phyloP scores from a whole-genome alignment of 495 filamentous ascomycete genomes.

The Aspergillus affinis region DNA sequence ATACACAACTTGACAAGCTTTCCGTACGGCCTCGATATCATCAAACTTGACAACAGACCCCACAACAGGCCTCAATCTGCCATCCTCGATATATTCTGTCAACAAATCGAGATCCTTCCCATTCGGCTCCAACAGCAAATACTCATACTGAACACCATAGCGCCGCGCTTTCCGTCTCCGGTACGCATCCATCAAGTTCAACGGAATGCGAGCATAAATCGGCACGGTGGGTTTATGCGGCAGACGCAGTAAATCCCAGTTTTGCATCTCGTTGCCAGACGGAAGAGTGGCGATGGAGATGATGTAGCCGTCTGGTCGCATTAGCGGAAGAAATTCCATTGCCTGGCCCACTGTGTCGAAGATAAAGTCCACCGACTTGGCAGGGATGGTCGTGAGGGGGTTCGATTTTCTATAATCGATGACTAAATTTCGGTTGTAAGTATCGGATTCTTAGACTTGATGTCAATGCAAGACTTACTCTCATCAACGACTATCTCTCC shows the following conservation, averaged over 20 bases:
- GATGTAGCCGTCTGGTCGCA: conserved; percentile 18
- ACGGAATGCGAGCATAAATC: conserved; percentile 27
- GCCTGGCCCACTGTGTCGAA: conserved; percentile 47
- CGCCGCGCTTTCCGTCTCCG: conserved; percentile 26
- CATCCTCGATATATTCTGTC: conserved; percentile 41
- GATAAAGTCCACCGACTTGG: conserved; percentile 51
- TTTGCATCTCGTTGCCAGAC: conserved; percentile 28
- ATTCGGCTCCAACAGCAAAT: conserved; percentile 36
- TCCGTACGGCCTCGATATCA: conserved; percentile 47
- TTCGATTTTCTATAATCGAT: conserved; percentile 51
- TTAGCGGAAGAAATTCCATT: conserved; percentile 31
- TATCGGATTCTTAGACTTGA: not conserved
- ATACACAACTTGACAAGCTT: conserved; percentile 46
- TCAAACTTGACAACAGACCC: conserved; percentile 37
- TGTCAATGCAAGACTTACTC: conserved; percentile 16
- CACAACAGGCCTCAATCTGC: conserved; percentile 46
- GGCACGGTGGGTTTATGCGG: conserved; percentile 31
- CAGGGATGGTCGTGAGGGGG: conserved; percentile 38
- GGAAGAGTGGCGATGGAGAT: conserved; percentile 16
- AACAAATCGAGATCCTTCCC: conserved; percentile 44
- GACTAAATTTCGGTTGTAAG: conserved; percentile 26
- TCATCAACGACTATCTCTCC: conserved; percentile 32
- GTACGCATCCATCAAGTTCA: conserved; percentile 40
- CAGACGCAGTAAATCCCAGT: conserved; percentile 25
- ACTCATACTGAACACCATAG: conserved; percentile 40